A percentile compares a stretch with the other conserved stretches of the same genome.
Conservation (phyloP, 257 asterid genomes). For the Ligustrum vulgare region DNA sequence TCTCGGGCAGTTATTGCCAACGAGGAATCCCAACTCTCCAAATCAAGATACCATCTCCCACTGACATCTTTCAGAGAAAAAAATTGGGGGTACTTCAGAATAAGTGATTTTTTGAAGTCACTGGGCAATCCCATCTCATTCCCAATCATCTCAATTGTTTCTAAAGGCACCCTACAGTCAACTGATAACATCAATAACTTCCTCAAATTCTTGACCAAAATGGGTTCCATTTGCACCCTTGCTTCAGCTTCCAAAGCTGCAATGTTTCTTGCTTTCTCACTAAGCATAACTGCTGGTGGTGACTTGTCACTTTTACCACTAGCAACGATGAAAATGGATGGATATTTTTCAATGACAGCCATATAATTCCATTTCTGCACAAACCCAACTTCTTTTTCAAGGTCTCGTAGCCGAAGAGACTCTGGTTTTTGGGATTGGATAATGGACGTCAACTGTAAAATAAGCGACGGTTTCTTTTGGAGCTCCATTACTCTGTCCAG, state of each 20-base stretch:
- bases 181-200: conserved; percentile 88
- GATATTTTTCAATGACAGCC: conserved; percentile 78
- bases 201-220: conserved; percentile 70
- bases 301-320: conserved; percentile 48
- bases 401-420: conserved; percentile 77
- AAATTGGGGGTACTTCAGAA: conserved; percentile 67
- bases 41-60: conserved; percentile 35
- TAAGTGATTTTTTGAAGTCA: conserved; percentile 62
- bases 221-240: conserved; percentile 64
- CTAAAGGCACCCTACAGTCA: conserved; percentile 73
- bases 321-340: conserved; percentile 57
- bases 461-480: conserved; percentile 74
- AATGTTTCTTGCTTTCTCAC: conserved; percentile 63
- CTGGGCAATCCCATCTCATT: conserved; percentile 73
- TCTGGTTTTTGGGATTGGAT: conserved; percentile 67
- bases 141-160: conserved; percentile 54
- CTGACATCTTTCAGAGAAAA: conserved; percentile 53
- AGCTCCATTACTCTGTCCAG: conserved; percentile 90
- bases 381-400: conserved; percentile 93
- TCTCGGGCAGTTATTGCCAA: too few species aligned
- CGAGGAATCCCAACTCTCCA: too few species aligned
- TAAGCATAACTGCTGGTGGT: conserved; percentile 70
- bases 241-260: conserved; percentile 60
- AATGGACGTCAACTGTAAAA: conserved; percentile 64
- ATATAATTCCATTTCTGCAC: conserved; percentile 92